Base-by-base conservation (phyloP, 1,284 basidiomycete species). In the Anthracocystis walkeri region DNA sequence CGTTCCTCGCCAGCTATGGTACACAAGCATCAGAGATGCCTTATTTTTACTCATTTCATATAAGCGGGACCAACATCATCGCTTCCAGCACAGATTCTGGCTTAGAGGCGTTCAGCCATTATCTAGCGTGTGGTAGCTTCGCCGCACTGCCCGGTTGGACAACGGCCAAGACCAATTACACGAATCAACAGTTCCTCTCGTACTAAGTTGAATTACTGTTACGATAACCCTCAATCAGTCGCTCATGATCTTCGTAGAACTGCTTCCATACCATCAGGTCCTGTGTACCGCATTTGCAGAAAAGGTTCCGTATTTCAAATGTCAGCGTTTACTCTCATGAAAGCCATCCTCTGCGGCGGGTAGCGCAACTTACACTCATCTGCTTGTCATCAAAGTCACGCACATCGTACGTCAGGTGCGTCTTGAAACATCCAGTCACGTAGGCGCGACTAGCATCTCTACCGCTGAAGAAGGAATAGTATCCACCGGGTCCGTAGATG, bases 401-500 rank as follows among this genome's bases (percentile, higher is more conserved):
- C 31, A 82, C 45, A 48, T 85, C 83, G 57, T 85, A 70, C 16
- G 82, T 84, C 18, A 82, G 58, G 44, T 84, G 82, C 51, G 74
- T 77, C 41, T 78, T 52, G 74, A 85, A 85, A 60, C 83, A 85
- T 11, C 83, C 83, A 6, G 83, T 85, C 31, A 83, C 78, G 50
- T 79, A 85, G 11, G 83, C 82, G 7, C 83, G 78, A 25, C 76
- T 79, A 6, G 83, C 83, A 41, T 85, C 83, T 25, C 57, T 65
- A 10, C 83, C 83, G 29, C 81, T 77, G 52, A 85, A 84, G 62
- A 84, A 79, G 23, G 69, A 58, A 50, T 85, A 85, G 31, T 70
- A 66, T 16, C 82, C 80, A 14, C 81, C 80, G 0, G 79, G 79
- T 1, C 94, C 93, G 85, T 98, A 98, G n/a, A 93, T 90, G 64